Evolutionary conservation across 192 early-diverging fungal genomes (phyloP).

Genomic region (Dissophora globulifera): DNA sequence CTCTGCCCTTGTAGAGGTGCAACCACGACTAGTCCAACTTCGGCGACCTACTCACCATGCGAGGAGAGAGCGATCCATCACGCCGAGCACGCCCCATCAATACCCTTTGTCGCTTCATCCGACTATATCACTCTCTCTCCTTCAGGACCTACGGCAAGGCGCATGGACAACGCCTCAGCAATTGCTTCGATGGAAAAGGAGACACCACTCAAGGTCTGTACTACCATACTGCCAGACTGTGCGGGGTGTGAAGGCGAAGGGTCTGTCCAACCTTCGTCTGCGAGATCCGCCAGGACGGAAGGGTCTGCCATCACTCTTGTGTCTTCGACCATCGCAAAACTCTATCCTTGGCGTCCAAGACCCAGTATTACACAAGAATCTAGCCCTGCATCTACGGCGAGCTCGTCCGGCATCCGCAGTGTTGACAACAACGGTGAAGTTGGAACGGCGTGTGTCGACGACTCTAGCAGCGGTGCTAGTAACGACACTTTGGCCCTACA

Average conservation of each 20-base stretch:
- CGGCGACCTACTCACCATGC: background rate
- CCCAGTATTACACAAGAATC: background rate
- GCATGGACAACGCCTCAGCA: background rate
- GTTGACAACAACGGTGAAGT: background rate
- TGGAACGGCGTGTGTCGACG: background rate
- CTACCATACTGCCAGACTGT: background rate
- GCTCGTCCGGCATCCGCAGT: background rate
- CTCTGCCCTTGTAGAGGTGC: background rate
- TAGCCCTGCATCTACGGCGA: background rate
- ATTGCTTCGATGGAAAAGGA: background rate
- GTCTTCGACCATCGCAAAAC: background rate
- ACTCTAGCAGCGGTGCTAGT: background rate
- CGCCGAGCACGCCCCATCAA: background rate
- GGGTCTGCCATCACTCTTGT: background rate
- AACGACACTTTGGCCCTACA: too few species aligned
- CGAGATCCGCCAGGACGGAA: background rate
- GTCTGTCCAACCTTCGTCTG: background rate
- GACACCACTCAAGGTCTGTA: background rate
- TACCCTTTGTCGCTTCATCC: background rate
- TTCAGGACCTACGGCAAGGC: background rate
- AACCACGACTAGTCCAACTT: background rate
- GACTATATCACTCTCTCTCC: constrained; percentile 9
- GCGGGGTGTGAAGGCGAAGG: background rate
- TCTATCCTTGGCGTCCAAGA: constrained; percentile 1
- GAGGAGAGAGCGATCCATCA: background rate